Evolutionary conservation across 129 eudicot genomes (phyloP).

Genomic region (Silybum marianum): DNA sequence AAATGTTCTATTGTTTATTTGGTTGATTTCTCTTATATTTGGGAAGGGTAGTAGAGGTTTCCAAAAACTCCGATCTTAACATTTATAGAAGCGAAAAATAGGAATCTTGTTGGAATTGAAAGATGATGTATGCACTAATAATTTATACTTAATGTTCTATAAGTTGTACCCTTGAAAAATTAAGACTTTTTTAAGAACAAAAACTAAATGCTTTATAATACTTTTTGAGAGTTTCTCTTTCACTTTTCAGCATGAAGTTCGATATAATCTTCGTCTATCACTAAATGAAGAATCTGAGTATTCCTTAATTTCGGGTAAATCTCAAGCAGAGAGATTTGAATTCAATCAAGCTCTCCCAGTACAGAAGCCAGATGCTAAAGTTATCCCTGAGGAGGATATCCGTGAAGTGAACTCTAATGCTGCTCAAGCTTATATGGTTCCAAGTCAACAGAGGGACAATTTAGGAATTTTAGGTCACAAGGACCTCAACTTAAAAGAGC

Average conservation of each 20-base stretch:
- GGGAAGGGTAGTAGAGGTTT: background rate
- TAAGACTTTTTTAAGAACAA: background rate
- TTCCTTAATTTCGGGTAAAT: slow-evolving; percentile 17
- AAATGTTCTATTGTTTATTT: background rate
- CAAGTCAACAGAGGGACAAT: slow-evolving; percentile 35
- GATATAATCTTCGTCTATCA: slow-evolving; percentile 55
- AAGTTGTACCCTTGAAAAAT: background rate
- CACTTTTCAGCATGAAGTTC: slow-evolving; percentile 40
- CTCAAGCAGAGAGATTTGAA: slow-evolving; percentile 36
- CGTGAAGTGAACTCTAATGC: slow-evolving; percentile 13
- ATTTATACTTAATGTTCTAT: background rate
- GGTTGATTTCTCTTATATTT: background rate
- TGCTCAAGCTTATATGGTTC: slow-evolving; percentile 23
- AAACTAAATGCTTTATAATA: background rate
- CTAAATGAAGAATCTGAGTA: slow-evolving; percentile 38
- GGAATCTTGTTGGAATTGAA: background rate
- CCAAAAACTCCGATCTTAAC: background rate
- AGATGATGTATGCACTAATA: background rate
- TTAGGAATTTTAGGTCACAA: slow-evolving; percentile 8
- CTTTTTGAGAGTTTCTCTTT: slow-evolving; percentile 26
- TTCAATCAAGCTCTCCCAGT: slow-evolving; percentile 2
- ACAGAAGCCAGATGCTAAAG: slow-evolving; percentile 20
- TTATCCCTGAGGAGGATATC: slow-evolving; percentile 15
- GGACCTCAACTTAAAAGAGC: slow-evolving; percentile 21
- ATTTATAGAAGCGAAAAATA: background rate